phyloP scores from a whole-genome alignment of 495 filamentous ascomycete species.

The Podospora conica region DNA sequence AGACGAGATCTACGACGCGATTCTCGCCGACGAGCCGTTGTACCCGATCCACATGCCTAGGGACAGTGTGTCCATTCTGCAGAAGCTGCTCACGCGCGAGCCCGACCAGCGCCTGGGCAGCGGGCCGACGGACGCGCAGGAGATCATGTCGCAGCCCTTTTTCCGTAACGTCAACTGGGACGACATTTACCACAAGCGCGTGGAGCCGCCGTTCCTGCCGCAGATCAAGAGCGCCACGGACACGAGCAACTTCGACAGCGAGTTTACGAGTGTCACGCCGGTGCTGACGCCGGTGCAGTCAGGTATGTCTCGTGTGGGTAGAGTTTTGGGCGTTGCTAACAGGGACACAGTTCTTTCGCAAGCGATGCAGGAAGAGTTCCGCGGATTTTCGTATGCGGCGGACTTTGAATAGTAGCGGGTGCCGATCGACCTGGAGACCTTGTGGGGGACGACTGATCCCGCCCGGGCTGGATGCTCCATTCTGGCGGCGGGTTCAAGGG shows the following conservation, averaged over 20 bases:
- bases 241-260: conserved; percentile 97
- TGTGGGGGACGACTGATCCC: neutral
- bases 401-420: conserved; percentile 39
- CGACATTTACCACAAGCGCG: conserved; percentile 91
- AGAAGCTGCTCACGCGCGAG: conserved; percentile 95
- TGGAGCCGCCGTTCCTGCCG: conserved; percentile 83
- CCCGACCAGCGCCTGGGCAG: conserved; percentile 87
- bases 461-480: neutral
- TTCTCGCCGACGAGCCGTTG: conserved; percentile 93
- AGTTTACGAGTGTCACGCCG: conserved; percentile 97
- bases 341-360: conserved; percentile 73
- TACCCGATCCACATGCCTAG: conserved; percentile 99
- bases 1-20: conserved; percentile 99
- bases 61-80: conserved; percentile 93
- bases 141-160: conserved; percentile 98
- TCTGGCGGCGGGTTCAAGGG: neutral
- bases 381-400: conserved; percentile 85
- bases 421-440: neutral
- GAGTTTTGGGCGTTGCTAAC: neutral
- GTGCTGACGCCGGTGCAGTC: conserved; percentile 96
- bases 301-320: conserved; percentile 54
- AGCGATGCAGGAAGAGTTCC: conserved; percentile 99
- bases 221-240: conserved; percentile 85
- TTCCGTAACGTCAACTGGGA: conserved; percentile 98
- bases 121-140: conserved; percentile 95